phyloP scores from a whole-genome alignment of 2,329 filamentous ascomycete genomes.

The Mycosphaerella sp. region DNA sequence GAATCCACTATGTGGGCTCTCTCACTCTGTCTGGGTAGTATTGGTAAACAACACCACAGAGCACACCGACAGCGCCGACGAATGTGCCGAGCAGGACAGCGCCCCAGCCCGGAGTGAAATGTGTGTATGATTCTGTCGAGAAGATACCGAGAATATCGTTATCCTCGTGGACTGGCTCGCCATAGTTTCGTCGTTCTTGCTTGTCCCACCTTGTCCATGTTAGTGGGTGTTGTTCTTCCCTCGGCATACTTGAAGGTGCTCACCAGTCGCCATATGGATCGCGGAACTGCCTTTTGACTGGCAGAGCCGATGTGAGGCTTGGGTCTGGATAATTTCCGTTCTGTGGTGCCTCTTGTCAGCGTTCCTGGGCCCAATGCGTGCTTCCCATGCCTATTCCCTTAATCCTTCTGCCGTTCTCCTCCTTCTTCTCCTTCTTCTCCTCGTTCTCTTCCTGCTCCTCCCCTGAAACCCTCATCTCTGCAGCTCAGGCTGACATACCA shows the following conservation, averaged over 20 bases:
- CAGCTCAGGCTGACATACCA: conserved; percentile 21
- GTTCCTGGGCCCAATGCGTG: neutral
- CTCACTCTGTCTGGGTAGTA: conserved; percentile 41
- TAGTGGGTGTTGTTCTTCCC: neutral
- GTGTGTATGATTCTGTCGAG: conserved; percentile 81
- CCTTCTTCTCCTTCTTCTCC: neutral
- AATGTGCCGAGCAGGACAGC: conserved; percentile 50
- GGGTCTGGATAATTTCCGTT: conserved; percentile 83
- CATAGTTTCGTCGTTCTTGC: conserved; percentile 94
- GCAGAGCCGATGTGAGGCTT: conserved; percentile 40
- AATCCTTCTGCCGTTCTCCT: too few relatives aligned
- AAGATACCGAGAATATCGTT: conserved; percentile 90
- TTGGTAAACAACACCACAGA: conserved; percentile 36
- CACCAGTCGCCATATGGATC: conserved; percentile 84
- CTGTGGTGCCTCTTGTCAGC: conserved; percentile 39
- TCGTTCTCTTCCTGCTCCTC: neutral
- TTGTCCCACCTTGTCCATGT: conserved; percentile 64
- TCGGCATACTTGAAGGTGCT: neutral
- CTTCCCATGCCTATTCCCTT: neutral
- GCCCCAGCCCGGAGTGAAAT: conserved; percentile 67
- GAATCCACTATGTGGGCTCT: neutral
- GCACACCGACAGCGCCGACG: conserved; percentile 36
- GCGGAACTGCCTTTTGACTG: conserved; percentile 81
- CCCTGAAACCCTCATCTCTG: too few relatives aligned
- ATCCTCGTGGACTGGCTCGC: conserved; percentile 94